Evolutionary conservation across 805 yeast genomes (phyloP).

Genomic region (Saturnispora diversa): DNA sequence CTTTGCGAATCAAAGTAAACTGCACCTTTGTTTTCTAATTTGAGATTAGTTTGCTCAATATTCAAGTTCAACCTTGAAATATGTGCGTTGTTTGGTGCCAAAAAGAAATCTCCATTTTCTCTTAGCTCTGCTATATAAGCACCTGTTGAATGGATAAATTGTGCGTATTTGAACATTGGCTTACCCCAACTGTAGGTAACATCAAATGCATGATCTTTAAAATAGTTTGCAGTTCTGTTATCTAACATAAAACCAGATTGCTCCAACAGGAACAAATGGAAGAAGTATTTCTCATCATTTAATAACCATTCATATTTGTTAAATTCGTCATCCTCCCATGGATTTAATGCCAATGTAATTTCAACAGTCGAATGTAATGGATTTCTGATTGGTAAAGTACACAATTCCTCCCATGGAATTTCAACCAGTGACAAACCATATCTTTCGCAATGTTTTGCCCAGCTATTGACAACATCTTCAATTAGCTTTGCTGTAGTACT

Average conservation of each 20-base stretch:
- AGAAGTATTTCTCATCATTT: conserved; percentile 53
- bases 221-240: conserved; percentile 61
- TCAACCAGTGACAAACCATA: conserved; percentile 79
- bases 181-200: conserved; percentile 87
- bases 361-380: conserved; percentile 86
- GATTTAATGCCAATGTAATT: conserved; percentile 57
- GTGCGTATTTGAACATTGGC: conserved; percentile 74
- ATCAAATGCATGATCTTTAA: conserved; percentile 46
- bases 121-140: conserved; percentile 81
- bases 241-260: conserved; percentile 72
- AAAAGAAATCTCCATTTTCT: conserved; percentile 65
- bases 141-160: conserved; percentile 85
- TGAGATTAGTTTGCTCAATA: conserved; percentile 24
- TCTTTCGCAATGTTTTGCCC: conserved; percentile 79
- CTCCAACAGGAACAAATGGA: conserved; percentile 67
- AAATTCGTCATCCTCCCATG: conserved; percentile 59
- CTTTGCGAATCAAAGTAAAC: conserved; percentile 57
- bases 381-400: conserved; percentile 63
- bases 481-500: conserved; percentile 79
- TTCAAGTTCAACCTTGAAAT: conserved; percentile 60
- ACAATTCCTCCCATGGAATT: conserved; percentile 83
- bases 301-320: conserved; percentile 32
- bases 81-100: conserved; percentile 84
- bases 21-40: conserved; percentile 17
- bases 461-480: conserved; percentile 66